Evolutionary conservation across 352 stramenopile species (phyloP).

Genomic region (Globisporangium okanoganense): DNA sequence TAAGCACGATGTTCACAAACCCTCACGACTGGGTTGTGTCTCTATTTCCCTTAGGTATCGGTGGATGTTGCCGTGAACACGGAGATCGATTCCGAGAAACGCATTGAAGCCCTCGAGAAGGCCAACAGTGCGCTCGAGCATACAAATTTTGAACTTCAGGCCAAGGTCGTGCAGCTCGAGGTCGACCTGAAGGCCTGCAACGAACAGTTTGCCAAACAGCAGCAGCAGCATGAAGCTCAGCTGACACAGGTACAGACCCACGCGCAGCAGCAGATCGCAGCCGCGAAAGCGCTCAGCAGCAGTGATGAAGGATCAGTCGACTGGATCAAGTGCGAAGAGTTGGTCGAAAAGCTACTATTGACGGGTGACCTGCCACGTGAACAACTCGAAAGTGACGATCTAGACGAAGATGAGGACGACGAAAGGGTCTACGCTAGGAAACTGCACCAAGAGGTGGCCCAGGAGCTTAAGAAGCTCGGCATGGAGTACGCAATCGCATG

Average conservation of each 20-base stretch:
- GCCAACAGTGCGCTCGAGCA: slow-evolving; percentile 43
- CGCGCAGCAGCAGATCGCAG: slow-evolving; percentile 24
- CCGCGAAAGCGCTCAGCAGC: slow-evolving; percentile 17
- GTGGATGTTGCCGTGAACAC: slow-evolving; percentile 67
- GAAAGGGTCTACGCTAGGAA: slow-evolving; percentile 17
- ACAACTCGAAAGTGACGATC: slow-evolving; percentile 13
- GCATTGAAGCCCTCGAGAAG: slow-evolving; percentile 47
- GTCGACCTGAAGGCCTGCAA: slow-evolving; percentile 30
- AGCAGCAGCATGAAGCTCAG: slow-evolving; percentile 31
- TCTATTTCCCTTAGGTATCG: slow-evolving; percentile 14
- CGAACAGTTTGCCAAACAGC: slow-evolving; percentile 28
- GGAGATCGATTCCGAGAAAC: slow-evolving; percentile 64
- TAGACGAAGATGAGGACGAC: slow-evolving; percentile 15
- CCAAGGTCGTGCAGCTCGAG: slow-evolving; percentile 42
- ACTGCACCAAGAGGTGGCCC: slow-evolving; percentile 30
- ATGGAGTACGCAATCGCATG: slow-evolving; percentile 52
- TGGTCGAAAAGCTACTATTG: slow-evolving; percentile 50
- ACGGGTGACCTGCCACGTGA: slow-evolving; percentile 40
- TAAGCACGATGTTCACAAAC: not conserved
- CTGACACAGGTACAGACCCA: slow-evolving; percentile 25
- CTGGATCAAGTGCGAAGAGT: slow-evolving; percentile 53
- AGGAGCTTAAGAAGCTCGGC: slow-evolving; percentile 39
- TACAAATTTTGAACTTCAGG: slow-evolving; percentile 39
- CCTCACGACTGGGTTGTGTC: not conserved
- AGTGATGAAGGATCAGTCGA: slow-evolving; percentile 21